Evolutionary conservation across 1,284 basidiomycete species (phyloP).

Genomic region (Pisolithus thermaeus): DNA sequence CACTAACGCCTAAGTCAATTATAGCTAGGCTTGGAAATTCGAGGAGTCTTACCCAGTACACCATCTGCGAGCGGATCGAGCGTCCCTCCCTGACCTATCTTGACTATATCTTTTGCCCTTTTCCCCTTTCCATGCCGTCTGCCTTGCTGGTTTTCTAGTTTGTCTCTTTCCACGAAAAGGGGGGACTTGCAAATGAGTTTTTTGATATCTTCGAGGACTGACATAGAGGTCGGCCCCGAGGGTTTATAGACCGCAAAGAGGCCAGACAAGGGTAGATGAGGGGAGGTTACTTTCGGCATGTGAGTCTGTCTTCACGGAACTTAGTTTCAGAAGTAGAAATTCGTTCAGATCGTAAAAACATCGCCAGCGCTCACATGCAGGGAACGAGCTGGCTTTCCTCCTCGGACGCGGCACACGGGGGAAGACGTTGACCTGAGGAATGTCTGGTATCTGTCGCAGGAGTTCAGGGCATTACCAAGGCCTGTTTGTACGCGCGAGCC

Average conservation of each 20-base stretch:
- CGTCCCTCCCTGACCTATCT: conserved; percentile 92
- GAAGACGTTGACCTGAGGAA: too few relatives aligned
- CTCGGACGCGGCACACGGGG: too few relatives aligned
- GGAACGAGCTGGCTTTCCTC: too few relatives aligned
- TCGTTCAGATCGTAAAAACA: too few relatives aligned
- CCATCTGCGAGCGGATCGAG: conserved; percentile 97
- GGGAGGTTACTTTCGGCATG: conserved; percentile 62
- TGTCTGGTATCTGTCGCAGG: too few relatives aligned
- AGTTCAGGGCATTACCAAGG: too few relatives aligned
- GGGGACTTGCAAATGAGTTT: conserved; percentile 72
- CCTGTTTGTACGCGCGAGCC: too few relatives aligned
- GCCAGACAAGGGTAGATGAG: conserved; percentile 64
- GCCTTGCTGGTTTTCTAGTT: conserved; percentile 41
- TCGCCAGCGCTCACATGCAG: too few relatives aligned
- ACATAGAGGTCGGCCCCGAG: conserved; percentile 88
- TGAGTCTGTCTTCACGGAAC: too few relatives aligned
- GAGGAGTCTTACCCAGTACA: conserved; percentile 59
- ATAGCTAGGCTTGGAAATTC: conserved; percentile 6
- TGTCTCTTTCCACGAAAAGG: conserved; percentile 67
- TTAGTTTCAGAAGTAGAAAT: too few relatives aligned
- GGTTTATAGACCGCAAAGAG: conserved; percentile 85
- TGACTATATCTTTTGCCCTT: conserved; percentile 46
- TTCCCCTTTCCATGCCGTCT: conserved; percentile 36
- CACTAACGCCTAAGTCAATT: conserved; percentile 45
- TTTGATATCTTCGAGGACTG: conserved; percentile 83